These are phyloP conservation scores for Crithidia bombi DNA, from an alignment of 208 protist genomes.

Conservation along the genomic window DNA sequence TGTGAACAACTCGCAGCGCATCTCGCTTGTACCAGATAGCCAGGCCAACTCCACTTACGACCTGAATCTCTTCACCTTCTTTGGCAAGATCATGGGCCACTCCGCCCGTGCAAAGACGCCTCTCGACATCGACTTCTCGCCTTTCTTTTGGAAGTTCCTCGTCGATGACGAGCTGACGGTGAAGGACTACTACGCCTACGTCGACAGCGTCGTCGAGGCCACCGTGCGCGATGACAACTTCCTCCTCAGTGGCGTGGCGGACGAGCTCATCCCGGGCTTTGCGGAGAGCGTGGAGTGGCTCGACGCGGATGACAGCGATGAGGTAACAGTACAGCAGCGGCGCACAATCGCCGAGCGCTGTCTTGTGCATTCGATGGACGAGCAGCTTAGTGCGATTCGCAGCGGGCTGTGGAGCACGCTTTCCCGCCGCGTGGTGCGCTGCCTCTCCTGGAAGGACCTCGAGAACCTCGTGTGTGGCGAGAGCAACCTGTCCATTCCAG, in stretches of 20 bases:
- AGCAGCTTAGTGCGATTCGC: conserved; percentile 83
- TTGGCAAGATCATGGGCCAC: conserved; percentile 92
- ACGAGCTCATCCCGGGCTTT: conserved; percentile 86
- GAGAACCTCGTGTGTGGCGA: conserved; percentile 85
- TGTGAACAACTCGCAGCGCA: conserved; percentile 83
- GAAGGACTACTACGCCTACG: conserved; percentile 88
- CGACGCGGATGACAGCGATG: conserved; percentile 41
- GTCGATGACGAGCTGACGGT: conserved; percentile 83
- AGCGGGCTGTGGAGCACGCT: conserved; percentile 79
- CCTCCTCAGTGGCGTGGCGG: conserved; percentile 74
- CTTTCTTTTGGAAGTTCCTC: conserved; percentile 93
- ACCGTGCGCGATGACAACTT: conserved; percentile 84
- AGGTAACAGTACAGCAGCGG: conserved; percentile 34
- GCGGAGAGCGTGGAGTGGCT: conserved; percentile 49
- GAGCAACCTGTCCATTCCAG: conserved; percentile 60
- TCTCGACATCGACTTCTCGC: conserved; percentile 88
- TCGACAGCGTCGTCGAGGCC: conserved; percentile 85
- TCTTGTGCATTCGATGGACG: conserved; percentile 88
- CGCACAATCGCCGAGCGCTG: conserved; percentile 80
- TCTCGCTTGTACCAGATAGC: conserved; percentile 84
- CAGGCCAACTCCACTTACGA: conserved; percentile 72
- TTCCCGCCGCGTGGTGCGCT: conserved; percentile 84
- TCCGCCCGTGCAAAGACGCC: conserved; percentile 65
- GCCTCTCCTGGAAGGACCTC: conserved; percentile 85
- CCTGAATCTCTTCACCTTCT: conserved; percentile 86